Evolutionary conservation across 805 yeast genomes (phyloP), one percentile per base, ranked within the genome.

Genomic region (Teunomyces stri): DNA sequence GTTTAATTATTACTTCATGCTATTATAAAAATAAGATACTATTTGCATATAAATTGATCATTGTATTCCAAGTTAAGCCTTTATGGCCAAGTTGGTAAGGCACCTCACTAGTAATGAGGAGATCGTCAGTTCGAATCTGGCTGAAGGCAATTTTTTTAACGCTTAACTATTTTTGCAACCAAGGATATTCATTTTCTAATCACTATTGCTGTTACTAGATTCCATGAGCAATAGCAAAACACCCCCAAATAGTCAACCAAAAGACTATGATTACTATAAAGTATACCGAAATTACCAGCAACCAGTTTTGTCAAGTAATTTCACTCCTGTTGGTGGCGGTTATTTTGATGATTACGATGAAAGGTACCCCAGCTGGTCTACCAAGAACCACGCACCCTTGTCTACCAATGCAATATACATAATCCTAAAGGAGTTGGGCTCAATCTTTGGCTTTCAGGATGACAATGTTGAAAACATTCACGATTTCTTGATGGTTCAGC

Each of bases 391-490:
- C 6, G 47, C 57, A 21, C 42, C 46, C 30, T 6, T 49, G 12
- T 25, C 60, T 0, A 69, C 62, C 18, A 77, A 71, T 33, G 85
- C 81, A 53, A 85, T 91, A n/a, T 68, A 68, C 48, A 71, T 64
- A 4, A 79, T 87, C 6, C 87, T 91, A 59, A 64, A 67, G 20
- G 78, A 78, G 22, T 62, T 91, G 42, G 73, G 80, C n/a, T 58
- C 62, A 38, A 72, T 78, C 47, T 89, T 91, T 70, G 97, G 97
- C 0, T 91, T 91, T 69, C 98, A 91, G 68, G 68, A 75, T 25
- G 90, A 87, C 54, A 86, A 87, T 22, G 80, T 81, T 66, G 74
- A 77, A 34, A 91, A 91, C 67, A 87, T 90, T 84, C 83, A 67
- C 62, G 96, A 89, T 51, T 90, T 84, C 58, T 74, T 90, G 50